A percentile compares a stretch with the other conserved stretches of the same genome.
Evolutionary conservation across 2,329 filamentous ascomycete species (phyloP).

Genomic region (Fusarium begoniae): DNA sequence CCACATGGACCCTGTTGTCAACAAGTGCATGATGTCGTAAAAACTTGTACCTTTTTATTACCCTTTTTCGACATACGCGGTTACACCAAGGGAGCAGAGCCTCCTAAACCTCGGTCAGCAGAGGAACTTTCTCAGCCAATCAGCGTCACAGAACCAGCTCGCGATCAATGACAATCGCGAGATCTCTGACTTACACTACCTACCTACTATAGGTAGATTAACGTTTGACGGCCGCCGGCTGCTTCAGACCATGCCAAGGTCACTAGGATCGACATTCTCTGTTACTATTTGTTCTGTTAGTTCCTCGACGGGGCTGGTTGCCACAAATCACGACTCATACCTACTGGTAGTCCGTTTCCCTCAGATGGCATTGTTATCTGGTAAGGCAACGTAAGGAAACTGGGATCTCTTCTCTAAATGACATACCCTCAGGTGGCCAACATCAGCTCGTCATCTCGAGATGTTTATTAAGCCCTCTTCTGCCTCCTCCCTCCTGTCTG

Average conservation of each 20-base stretch:
- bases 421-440: background rate
- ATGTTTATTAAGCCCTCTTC: background rate
- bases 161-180: background rate
- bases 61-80: background rate
- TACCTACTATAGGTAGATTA: background rate
- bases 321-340: background rate
- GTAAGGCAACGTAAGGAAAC: background rate
- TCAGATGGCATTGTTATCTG: background rate
- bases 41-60: conserved; percentile 4
- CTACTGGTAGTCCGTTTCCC: background rate
- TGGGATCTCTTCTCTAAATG: background rate
- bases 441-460: background rate
- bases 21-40: background rate
- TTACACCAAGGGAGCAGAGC: conserved; percentile 4
- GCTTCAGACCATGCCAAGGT: background rate
- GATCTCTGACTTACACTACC: background rate
- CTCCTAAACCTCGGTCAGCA: background rate
- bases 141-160: background rate
- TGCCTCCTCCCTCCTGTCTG: background rate
- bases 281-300: conserved; percentile 17
- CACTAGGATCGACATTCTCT: background rate
- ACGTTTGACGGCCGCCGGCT: background rate
- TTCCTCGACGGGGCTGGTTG: background rate
- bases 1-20: background rate
- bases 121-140: conserved; percentile 48